Evolutionary conservation across 495 filamentous ascomycete species (phyloP), one percentile per base, ranked within the genome.

Genomic region (Annulohypoxylon maeteangense): DNA sequence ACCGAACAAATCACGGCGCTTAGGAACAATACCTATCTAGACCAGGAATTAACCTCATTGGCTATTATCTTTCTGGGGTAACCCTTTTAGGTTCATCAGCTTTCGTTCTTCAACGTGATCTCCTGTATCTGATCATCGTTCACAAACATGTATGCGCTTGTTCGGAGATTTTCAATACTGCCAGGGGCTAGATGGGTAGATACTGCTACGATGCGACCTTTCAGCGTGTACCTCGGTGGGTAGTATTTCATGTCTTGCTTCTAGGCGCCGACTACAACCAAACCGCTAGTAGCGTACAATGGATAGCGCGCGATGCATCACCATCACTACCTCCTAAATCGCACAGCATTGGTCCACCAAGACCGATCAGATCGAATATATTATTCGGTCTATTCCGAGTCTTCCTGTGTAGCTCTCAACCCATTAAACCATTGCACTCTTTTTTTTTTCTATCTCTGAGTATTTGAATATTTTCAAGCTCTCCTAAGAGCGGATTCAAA

Each of bases 1-100:
- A 62, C 70, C 65, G 70, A 68, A 38, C 70, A 73, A 73, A 73
- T 62, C 70, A 68, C 70, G 65, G 70, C 70, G 70, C 70, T 73
- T 73, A 73, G 20, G 31, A 32, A 47, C 20, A 57, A 36, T 12
- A 22, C 27, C 50, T 48, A 22, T 34, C 50, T 48, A 62, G 55
- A 18, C 40, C 18, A 34, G 36, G 3, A 7, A 6, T 20, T 40
- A 20, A 22, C 48, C 42, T 53, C 5, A 68, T 67, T 68, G 65
- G 64, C n/a, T 61, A 4, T 18, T 5, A 18, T 31, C 29, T 12
- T 60, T 36, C 25, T 60, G 22, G 44, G 53, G 44, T 64, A 60
- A 34, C 59, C 36, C 38, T 44, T 40, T 64, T 25, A 18, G 40
- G 69, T 38, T 38, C 42, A 3, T 27, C 25, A 61, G 7, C 63